Conservation (phyloP, 176 grass and related monocot genomes). For the Cenchrus purpureus region DNA sequence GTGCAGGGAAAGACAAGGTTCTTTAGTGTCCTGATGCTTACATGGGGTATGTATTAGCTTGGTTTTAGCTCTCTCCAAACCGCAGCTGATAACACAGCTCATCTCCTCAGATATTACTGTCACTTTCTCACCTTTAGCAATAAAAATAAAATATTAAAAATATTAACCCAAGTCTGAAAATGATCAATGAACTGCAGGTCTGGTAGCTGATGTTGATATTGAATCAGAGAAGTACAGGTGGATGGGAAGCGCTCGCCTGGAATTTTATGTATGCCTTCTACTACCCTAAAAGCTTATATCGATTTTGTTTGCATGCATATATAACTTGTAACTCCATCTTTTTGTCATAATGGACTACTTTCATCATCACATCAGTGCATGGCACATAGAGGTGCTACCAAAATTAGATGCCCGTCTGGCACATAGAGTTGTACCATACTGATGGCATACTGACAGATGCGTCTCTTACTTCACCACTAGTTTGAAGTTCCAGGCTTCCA, state of each 20-base stretch:
- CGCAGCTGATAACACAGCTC: background rate
- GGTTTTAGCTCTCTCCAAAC: background rate
- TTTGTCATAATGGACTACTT: background rate
- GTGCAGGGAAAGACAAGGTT: slow-evolving; percentile 86
- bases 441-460: background rate
- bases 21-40: slow-evolving; percentile 95
- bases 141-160: background rate
- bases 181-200: slow-evolving; percentile 64
- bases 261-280: slow-evolving; percentile 75
- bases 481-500: background rate
- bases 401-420: background rate
- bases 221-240: slow-evolving; percentile 98
- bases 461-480: slow-evolving; percentile 17
- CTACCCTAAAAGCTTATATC: slow-evolving; percentile 14
- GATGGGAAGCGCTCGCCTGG: slow-evolving; percentile 95
- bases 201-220: slow-evolving; percentile 95
- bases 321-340: background rate
- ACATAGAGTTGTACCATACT: background rate
- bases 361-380: background rate
- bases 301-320: background rate
- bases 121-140: background rate
- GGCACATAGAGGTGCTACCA: background rate
- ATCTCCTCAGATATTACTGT: slow-evolving; percentile 20
- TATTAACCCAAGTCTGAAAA: slow-evolving; percentile 32
- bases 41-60: slow-evolving; percentile 75